Evolutionary conservation across 805 yeast genomes (phyloP), one percentile per base, ranked within the genome.

Genomic region (Isabelozyma heimii): DNA sequence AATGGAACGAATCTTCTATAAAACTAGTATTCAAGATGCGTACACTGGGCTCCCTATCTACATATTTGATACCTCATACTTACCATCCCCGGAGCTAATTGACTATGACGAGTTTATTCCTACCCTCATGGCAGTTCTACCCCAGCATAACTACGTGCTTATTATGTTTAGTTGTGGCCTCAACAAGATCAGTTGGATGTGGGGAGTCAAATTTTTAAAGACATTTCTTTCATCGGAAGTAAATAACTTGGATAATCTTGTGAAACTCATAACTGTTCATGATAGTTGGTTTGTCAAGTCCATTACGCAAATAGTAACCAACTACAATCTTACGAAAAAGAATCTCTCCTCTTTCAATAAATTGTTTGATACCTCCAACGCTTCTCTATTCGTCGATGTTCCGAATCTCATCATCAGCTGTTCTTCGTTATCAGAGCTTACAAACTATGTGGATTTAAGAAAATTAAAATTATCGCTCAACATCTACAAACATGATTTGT

Each of bases 251-350:
- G 55, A 59, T 27, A 69, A 69, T 47, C 66, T 92, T 41, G 69
- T 71, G 45, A 85, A 82, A 58, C 73, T 90, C 2, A 87, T 85
- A 53, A 79, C 91, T 28, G 96, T 92, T 2, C 97, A 92, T 66
- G 97, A 91, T 56, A 85, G 87, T 43, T 91, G 97, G 94, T 80
- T 91, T 67, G 80, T 89, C 26, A 82, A 90, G 57, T 85, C 96
- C 0, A 78, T 89, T 37, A 80, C 87, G 13, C 91, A 87, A 47
- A 77, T 90, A 20, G 70, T 89, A 50, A 75, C 83, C 48, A 87
- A 85, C 58, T 83, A 87, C 47, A 63, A 65, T 46, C 39, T 61
- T n/a, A 71, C 76, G 14, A 66, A 59, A 43, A 65, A 64, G 46
- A 64, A 61, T 46, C 45, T 70, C 13, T 60, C 60, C 33, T 52